phyloP scores from a whole-genome alignment of 768 basidiomycete species.

The Hysterangium stoloniferum region DNA sequence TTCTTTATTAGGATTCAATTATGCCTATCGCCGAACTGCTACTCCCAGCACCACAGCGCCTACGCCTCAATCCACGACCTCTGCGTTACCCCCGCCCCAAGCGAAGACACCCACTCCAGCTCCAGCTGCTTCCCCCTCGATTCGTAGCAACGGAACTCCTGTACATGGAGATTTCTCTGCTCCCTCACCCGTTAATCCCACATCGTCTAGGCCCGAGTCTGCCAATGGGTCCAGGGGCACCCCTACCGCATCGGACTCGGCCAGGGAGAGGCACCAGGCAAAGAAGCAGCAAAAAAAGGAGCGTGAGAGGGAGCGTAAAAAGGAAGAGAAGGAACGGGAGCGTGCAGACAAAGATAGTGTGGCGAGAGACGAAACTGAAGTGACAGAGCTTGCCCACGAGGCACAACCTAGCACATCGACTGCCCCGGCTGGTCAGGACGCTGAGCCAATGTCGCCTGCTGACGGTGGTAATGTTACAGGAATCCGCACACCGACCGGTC shows the following conservation, averaged over 20 bases:
- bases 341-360: slow-evolving; percentile 33
- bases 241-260: slow-evolving; percentile 29
- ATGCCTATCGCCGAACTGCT: slow-evolving; percentile 78
- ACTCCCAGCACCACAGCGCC: slow-evolving; percentile 42
- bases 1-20: slow-evolving; percentile 77
- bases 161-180: slow-evolving; percentile 30
- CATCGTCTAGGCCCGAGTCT: slow-evolving; percentile 11
- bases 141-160: slow-evolving; percentile 22
- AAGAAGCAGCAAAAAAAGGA: slow-evolving; percentile 42
- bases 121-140: slow-evolving; percentile 24
- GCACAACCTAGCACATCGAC: slow-evolving; percentile 18
- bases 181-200: slow-evolving; percentile 25
- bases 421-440: slow-evolving; percentile 17
- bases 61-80: slow-evolving; percentile 51
- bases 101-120: slow-evolving; percentile 26
- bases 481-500: slow-evolving; percentile 62
- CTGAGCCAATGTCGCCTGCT: slow-evolving; percentile 9
- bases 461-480: slow-evolving; percentile 41
- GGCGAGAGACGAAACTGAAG: slow-evolving; percentile 27
- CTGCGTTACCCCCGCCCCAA: slow-evolving; percentile 37
- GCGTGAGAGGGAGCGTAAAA: slow-evolving; percentile 51
- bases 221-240: slow-evolving; percentile 20
- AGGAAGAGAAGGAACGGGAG: slow-evolving; percentile 53
- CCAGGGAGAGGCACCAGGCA: slow-evolving; percentile 37
- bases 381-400: slow-evolving; percentile 17